Evolutionary conservation across 176 grass and related monocot species (phyloP), one percentile per base, ranked within the genome.

Genomic region (Carex myosuroides): DNA sequence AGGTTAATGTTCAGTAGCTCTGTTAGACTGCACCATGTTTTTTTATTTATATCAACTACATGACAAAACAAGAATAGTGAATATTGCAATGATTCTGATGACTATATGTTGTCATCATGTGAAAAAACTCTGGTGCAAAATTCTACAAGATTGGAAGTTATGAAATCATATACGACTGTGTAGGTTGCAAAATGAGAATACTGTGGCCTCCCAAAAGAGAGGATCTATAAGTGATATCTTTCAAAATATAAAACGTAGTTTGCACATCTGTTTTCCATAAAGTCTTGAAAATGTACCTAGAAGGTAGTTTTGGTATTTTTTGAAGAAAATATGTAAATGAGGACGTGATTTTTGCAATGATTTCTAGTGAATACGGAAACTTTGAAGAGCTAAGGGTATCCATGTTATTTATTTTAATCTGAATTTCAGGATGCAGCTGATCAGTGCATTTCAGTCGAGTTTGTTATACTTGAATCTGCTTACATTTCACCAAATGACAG

Each of bases 361-460:
- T 81, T 41, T 61, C 6, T 37, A 56, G 21, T 59, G 30, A 41
- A 54, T 53, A 13, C 13, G 29, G 18, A 54, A 76, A 55, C 21
- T 76, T 16, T 50, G 11, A 72, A 53, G 13, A 76, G 44, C 22
- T 54, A 55, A 16, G 46, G 21, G 2, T 24, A 24, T 7, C 21
- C n/a, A 48, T 52, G 70, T 50, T 24, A 76, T 55, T 33, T 76
- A 0, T 55, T 55, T 14, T 54, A 12, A 30, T 76, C 6, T 76
- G 70, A 55, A 54, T 79, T 82, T 65, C 83, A 98, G 95, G 89
- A 94, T 68, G 95, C 95, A 56, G 90, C 95, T 86, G 95, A 95
- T 80, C 91, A 88, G 82, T 92, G 93, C 85, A 55, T 98, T 60
- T 70, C 89, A 16, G 93, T 95, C 56, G 91, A 98, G 68, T 98